These are phyloP conservation scores for Asterochloris sp. DNA, from an alignment of 139 green algal genomes.

Conservation along the genomic window DNA sequence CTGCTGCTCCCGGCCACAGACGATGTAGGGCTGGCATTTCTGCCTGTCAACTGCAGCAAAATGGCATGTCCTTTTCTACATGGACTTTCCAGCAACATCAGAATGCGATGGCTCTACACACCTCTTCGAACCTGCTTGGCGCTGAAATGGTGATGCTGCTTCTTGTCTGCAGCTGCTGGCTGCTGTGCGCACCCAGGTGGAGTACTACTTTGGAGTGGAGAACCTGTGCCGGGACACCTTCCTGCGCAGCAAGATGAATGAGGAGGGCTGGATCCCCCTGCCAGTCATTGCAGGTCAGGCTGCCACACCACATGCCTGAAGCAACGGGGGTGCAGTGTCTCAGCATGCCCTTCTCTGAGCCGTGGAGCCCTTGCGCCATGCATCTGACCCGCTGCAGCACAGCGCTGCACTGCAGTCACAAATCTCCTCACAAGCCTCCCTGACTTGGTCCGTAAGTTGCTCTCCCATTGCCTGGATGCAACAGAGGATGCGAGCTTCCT, in stretches of 20 bases:
- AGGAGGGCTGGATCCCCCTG: conserved; percentile 87
- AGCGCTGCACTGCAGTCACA: conserved; percentile 50
- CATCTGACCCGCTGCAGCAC: too few species aligned
- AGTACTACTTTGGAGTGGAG: conserved; percentile 96
- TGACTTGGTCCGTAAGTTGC: too few species aligned
- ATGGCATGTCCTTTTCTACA: too few species aligned
- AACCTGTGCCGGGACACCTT: conserved; percentile 96
- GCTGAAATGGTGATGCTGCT: too few species aligned
- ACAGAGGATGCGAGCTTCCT: too few species aligned
- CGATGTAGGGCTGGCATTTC: not conserved
- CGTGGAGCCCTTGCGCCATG: too few species aligned
- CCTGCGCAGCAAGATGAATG: conserved; percentile 92
- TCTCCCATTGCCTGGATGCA: too few species aligned
- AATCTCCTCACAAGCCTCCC: too few species aligned
- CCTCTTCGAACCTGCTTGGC: too few species aligned
- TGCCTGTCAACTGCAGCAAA: conserved; percentile 14
- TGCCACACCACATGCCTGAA: not conserved
- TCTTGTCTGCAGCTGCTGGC: conserved; percentile 43
- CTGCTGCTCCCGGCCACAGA: too few species aligned
- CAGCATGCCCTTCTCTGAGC: not conserved
- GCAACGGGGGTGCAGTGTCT: not conserved
- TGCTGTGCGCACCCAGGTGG: conserved; percentile 75
- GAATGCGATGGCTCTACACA: too few species aligned
- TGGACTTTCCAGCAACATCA: too few species aligned
- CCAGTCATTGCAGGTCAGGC: conserved; percentile 21